phyloP scores from a whole-genome alignment of 495 filamentous ascomycete genomes.

The Penicillium subrubescens region DNA sequence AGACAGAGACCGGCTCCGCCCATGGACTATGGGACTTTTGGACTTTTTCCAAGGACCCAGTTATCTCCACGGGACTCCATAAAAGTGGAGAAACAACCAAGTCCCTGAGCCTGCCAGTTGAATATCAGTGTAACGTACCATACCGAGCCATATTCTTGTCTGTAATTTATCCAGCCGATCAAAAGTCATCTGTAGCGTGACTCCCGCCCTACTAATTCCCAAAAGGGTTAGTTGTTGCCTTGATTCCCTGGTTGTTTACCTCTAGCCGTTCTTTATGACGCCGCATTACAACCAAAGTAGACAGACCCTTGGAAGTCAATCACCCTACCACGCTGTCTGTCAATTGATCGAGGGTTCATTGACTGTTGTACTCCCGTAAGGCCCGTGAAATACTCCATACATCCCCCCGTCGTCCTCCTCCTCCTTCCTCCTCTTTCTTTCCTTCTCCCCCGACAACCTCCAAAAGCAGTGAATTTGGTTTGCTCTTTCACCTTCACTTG shows the following conservation, averaged over 20 bases:
- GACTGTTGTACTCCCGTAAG: neutral
- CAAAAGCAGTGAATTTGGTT: slow-evolving; percentile 7
- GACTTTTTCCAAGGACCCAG: neutral
- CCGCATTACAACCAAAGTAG: neutral
- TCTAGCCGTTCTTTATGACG: slow-evolving; percentile 1
- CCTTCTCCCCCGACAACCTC: neutral
- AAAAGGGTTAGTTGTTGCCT: neutral
- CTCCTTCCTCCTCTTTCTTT: neutral
- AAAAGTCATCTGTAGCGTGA: neutral
- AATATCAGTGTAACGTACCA: neutral
- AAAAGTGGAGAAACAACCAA: neutral
- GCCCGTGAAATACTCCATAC: slow-evolving; percentile 2
- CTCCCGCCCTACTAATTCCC: neutral
- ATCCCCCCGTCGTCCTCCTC: neutral
- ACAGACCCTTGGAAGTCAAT: neutral
- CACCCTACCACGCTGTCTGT: neutral
- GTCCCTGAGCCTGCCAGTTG: neutral
- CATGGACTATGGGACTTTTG: neutral
- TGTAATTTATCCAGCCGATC: neutral
- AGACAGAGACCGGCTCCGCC: neutral
- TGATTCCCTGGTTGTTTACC: neutral
- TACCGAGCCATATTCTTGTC: neutral
- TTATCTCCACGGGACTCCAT: neutral
- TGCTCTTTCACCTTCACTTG: slow-evolving; percentile 7
- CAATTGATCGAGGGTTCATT: neutral